A percentile compares a stretch with the other conserved stretches of the same genome.
These are phyloP conservation scores for Fusarium sp. DNA, from an alignment of 2,329 filamentous ascomycete species.

Conservation along the genomic window DNA sequence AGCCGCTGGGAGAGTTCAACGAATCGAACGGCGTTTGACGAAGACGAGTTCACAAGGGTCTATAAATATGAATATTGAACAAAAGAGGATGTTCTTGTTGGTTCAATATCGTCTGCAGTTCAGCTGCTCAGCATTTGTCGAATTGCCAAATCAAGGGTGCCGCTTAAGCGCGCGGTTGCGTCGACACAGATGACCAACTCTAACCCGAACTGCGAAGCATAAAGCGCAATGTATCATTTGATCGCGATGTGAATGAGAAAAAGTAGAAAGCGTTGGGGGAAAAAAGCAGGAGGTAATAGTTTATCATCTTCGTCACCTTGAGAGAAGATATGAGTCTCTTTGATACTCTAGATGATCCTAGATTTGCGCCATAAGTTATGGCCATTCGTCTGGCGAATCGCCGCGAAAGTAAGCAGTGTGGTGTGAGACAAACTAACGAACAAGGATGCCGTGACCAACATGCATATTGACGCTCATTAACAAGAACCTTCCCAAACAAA, in stretches of 20 bases:
- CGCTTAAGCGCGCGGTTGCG: neutral
- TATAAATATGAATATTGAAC: rapidly evolving
- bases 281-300: rapidly evolving
- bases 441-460: neutral
- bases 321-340: neutral
- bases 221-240: too few relatives aligned
- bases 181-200: rapidly evolving
- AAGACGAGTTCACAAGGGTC: rapidly evolving
- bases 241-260: neutral
- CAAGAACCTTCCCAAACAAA: rapidly evolving
- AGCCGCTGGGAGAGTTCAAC: neutral
- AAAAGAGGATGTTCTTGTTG: rapidly evolving
- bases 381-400: neutral
- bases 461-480: neutral
- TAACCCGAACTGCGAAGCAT: neutral
- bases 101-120: neutral
- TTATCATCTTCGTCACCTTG: neutral
- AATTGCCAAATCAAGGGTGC: neutral
- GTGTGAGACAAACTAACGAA: rapidly evolving
- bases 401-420: rapidly evolving
- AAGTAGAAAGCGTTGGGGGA: neutral
- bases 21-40: neutral
- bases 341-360: neutral
- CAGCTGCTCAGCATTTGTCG: neutral
- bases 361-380: neutral